Evolutionary conservation across 306 rosid species (phyloP), one percentile per base, ranked within the genome.

Genomic region (Parietaria judaica): DNA sequence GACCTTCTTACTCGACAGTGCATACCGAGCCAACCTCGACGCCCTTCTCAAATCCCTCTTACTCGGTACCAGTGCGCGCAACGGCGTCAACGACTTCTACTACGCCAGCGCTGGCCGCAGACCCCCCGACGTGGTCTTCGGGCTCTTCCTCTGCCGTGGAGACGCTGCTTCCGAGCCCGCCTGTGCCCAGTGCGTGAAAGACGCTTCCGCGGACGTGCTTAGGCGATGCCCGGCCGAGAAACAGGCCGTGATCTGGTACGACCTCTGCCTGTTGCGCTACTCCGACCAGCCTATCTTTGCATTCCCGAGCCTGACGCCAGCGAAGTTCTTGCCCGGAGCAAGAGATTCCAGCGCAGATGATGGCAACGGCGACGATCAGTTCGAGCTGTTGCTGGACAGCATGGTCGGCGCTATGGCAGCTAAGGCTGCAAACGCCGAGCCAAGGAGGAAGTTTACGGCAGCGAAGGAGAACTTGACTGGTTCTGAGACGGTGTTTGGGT

Each of bases 61-160:
- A 41, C 45, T 41, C 45, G 7, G 45, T 2, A 7, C 73, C 66
- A 37, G 23, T 23, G 11, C 34, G 43, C 51, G 34, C 37, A 39
- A 13, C n/a, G 5, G 16, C n/a, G 6, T 6, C 11, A 64, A 38
- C 8, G 56, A 52, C 44, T 65, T 14, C 74, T 77, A 72, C 77
- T 2, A 14, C 51, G 64, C 70, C 60, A 55, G 54, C 17, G 5
- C 63, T 1, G 74, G 64, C 41, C 36, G 58, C 6, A 14, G 14
- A 3, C n/a, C 39, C 47, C 3, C 67, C 37, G 47, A 69, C 15
- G 63, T 58, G 23, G 54, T 81, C 48, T 73, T 68, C 54, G 86
- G 90, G 31, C 71, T 74, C 23, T 78, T 81, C 64, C 84, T 84
- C 68, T 84, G 88, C 70, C 82, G 86, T 37, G 84, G 80, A 0